Conservation (phyloP, 2,329 filamentous ascomycete genomes). For the Alternaria panax region DNA sequence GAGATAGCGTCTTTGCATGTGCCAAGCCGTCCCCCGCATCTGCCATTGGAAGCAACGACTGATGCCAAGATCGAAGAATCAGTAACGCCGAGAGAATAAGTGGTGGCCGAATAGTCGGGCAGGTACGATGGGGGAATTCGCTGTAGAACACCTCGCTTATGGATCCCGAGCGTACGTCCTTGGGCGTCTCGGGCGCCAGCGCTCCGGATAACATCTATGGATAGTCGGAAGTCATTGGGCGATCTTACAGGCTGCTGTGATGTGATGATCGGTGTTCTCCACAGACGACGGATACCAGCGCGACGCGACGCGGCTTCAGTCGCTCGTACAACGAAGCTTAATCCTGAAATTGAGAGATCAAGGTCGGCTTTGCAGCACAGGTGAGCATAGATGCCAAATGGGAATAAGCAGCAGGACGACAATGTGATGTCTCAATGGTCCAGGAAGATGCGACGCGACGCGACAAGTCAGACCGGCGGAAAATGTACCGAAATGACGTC, state of each 20-base stretch:
- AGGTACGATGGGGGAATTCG: background rate
- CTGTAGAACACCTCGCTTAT: background rate
- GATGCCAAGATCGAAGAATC: background rate
- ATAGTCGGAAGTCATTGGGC: background rate
- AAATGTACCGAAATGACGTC: background rate
- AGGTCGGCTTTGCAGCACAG: background rate
- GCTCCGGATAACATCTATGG: background rate
- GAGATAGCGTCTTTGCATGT: conserved; percentile 6
- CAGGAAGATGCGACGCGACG: background rate
- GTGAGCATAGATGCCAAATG: too few species aligned
- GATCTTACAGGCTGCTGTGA: background rate
- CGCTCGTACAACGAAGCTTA: background rate
- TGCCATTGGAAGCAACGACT: background rate
- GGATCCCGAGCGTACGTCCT: background rate
- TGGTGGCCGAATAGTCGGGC: background rate
- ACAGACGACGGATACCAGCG: background rate
- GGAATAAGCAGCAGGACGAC: too few species aligned
- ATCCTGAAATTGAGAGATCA: background rate
- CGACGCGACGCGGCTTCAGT: background rate
- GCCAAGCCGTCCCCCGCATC: conserved; percentile 1
- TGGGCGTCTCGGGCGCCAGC: background rate
- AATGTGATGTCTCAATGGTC: background rate
- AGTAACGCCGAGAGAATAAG: background rate
- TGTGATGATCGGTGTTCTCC: background rate
- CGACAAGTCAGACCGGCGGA: background rate